Base-by-base conservation (phyloP, 768 basidiomycete species). In the Tulasnella sp. region DNA sequence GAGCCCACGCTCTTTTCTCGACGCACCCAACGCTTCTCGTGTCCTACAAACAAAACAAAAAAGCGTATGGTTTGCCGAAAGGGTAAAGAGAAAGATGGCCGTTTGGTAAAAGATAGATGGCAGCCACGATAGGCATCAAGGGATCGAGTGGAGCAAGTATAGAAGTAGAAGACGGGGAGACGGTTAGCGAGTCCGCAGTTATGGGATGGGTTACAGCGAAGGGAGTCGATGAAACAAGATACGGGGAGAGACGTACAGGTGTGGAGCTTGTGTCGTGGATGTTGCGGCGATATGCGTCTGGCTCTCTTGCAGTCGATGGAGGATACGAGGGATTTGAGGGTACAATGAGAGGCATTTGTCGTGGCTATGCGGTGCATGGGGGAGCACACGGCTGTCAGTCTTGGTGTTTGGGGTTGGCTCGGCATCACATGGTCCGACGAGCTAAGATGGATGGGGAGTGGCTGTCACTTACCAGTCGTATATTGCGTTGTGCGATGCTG, bases 251-350 rank as follows among this genome's bases (percentile, higher is more conserved):
- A 69, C 84, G 64, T 67, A 92, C 91, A 89, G 71, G 55, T 75
- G 75, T 0, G 83, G 75, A 0, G 88, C 82, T 62, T 71, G 65
- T 0, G 89, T 90, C 45, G 90, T 74, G 5, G 87, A 91, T 59
- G 84, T 85, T 1, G 82, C 54, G 3, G 54, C 54, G 41, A 85
- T 0, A 86, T 86, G 51, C 90, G 75, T 7, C 73, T 70, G 0
- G 81, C 76, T 12, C 69, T 77, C 2, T 72, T 76, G 67, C 17
- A 72, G 56, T 10, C 73, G 73, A 57, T 82, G 80, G 31, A 92
- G 70, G 51, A 96, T 87, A 19, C 75, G 71, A 0, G 89, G 80
- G 0, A 92, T 87, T 58, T 92, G 83, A 41, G 73, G 70, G 70
- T 87, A 94, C 70, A 94, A 89, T 2, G 75, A 73, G 43, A 92